Base-by-base conservation (phyloP, 257 asterid species). In the Ajuga chamaepitys region DNA sequence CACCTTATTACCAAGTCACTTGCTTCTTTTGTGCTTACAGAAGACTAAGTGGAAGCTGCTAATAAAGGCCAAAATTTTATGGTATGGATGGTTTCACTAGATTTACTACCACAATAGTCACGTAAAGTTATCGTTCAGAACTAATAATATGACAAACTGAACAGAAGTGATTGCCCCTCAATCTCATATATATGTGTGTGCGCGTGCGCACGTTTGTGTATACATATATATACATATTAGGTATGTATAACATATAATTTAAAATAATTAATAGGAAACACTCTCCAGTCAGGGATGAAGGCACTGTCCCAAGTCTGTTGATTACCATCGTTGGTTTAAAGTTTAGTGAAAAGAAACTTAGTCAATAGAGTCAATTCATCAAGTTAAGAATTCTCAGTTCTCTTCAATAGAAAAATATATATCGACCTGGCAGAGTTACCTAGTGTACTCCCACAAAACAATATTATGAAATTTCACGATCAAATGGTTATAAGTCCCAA, bases 41-140 rank as follows among this genome's bases (percentile, higher is more conserved):
- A 63, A 45, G 18, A 47, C 32, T 14, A 35, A 35, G 32, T 18
- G 47, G n/a, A 5, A 37, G 28, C 21, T 2, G 51, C 13, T 53
- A 46, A 14, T 28, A 5, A 50, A 18, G 22, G 41, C 70, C 12
- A 12, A 50, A 46, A 50, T 35, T 24, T 18, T 18, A 54, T 24
- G 7, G 22, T 37, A 13, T n/a, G 41, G 57, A 48, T 40, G 18
- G 17, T 5, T 47, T 56, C 28, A 16, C 28, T 44, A 41, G 52
- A 68, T 55, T 51, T 26, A 35, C 35, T 38, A 59, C 32, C 44
- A 69, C 30, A 48, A 13, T 13, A 28, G 48, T 67, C 67, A 48
- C 42, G 34, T 20, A 38, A 35, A 48, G 16, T 54, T 53, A 22
- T 54, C 17, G 1, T 5, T 30, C 13, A 53, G 58, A 51, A 22